A percentile compares a stretch with the other conserved stretches of the same genome.
phyloP scores from a whole-genome alignment of 129 eudicot species.

The Tanacetum coccineum region DNA sequence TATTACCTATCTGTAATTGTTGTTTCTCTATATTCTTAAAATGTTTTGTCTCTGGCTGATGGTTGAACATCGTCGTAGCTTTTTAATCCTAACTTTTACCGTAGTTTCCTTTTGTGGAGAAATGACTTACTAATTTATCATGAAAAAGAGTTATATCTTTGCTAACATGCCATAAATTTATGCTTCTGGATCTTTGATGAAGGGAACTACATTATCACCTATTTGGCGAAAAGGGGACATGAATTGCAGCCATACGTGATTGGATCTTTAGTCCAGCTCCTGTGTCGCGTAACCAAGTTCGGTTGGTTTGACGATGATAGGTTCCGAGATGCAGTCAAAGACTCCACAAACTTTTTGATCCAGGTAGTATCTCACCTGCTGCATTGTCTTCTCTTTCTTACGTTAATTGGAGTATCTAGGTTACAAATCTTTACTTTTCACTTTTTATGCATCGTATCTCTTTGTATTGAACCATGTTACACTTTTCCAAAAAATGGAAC shows the following conservation, averaged over 20 bases:
- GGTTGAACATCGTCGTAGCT: not conserved
- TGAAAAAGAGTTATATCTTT: not conserved
- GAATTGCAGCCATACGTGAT: constrained; percentile 85
- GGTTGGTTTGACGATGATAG: constrained; percentile 97
- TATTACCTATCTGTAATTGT: not conserved
- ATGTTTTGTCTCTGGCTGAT: not conserved
- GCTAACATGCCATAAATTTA: constrained; percentile 28
- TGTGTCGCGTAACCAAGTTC: constrained; percentile 90
- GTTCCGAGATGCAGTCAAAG: constrained; percentile 85
- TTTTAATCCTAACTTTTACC: not conserved
- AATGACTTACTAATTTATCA: not conserved
- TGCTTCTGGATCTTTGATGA: constrained; percentile 38
- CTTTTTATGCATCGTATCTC: not conserved
- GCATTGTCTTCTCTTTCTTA: not conserved
- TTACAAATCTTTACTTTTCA: not conserved
- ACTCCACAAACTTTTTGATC: constrained; percentile 71
- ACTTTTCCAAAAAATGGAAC: not conserved
- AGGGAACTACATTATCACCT: constrained; percentile 90
- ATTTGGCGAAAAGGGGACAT: constrained; percentile 96
- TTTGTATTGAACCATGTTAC: constrained; percentile 9
- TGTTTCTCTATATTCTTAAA: not conserved
- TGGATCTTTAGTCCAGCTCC: constrained; percentile 82
- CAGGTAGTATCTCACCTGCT: constrained; percentile 52
- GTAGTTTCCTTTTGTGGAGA: too few relatives aligned
- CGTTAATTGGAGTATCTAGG: not conserved